A percentile compares a stretch with the other conserved stretches of the same genome.
These are phyloP conservation scores for Tremella yokohamensis DNA, from an alignment of 768 basidiomycete genomes.

Conservation along the genomic window DNA sequence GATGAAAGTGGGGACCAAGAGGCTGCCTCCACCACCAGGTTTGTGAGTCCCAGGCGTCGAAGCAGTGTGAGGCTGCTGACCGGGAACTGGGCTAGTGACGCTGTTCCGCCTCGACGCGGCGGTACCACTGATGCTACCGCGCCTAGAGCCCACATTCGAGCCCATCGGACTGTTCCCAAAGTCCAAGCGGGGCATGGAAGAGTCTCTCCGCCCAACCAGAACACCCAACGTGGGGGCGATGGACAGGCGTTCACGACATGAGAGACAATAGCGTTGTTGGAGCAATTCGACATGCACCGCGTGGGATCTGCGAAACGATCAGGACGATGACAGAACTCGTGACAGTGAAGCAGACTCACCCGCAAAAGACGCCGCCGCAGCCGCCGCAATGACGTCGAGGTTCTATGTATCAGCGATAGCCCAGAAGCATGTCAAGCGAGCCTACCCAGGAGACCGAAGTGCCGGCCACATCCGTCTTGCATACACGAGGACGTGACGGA, in stretches of 20 bases:
- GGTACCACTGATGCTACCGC: too few relatives aligned
- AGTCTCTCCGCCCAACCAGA: constrained; percentile 9
- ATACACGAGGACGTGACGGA: constrained; percentile 38
- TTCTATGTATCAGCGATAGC: constrained; percentile 25
- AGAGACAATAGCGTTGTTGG: constrained; percentile 41
- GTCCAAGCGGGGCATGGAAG: too few relatives aligned
- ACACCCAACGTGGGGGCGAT: constrained; percentile 37
- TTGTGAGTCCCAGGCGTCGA: too few relatives aligned
- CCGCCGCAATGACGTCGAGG: constrained; percentile 48
- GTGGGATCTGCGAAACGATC: constrained; percentile 25
- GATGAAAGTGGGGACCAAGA: too few relatives aligned
- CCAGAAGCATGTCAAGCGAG: neutral
- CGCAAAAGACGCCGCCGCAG: constrained; percentile 50
- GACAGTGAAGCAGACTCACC: constrained; percentile 13
- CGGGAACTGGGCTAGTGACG: too few relatives aligned
- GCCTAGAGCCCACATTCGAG: too few relatives aligned
- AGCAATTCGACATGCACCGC: constrained; percentile 38
- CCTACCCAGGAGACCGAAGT: constrained; percentile 47
- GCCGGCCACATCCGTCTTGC: constrained; percentile 40
- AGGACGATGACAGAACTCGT: neutral
- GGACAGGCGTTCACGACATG: constrained; percentile 40
- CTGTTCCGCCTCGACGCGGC: too few relatives aligned
- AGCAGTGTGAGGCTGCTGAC: too few relatives aligned
- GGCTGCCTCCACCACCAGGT: too few relatives aligned
- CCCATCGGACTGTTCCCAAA: too few relatives aligned